Percentiles rank a stretch among this genome's conserved stretches.
Evolutionary conservation across 2,329 filamentous ascomycete species (phyloP).

Genomic region (Bipolaris sorokiniana): DNA sequence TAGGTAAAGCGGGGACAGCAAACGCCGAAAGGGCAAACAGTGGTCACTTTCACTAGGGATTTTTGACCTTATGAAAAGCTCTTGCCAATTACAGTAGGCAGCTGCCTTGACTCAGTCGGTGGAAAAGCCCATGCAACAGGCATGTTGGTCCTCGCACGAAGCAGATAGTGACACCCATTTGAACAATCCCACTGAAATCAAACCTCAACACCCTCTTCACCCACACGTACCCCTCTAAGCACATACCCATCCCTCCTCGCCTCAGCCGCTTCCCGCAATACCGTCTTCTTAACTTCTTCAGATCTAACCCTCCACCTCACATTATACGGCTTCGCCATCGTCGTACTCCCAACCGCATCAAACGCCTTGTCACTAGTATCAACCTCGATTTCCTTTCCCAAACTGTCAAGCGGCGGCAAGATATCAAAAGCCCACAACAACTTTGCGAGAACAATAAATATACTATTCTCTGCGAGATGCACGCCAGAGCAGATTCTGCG

Average conservation of each 20-base stretch:
- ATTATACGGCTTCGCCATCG: slow-evolving; percentile 42
- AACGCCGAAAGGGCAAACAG: slow-evolving; percentile 2
- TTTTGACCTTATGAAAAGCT: no score
- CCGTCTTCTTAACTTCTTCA: slow-evolving; percentile 23
- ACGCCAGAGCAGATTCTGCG: slow-evolving; percentile 53
- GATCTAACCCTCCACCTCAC: slow-evolving; percentile 34
- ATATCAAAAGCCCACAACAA: slow-evolving; percentile 58
- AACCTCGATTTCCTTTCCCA: slow-evolving; percentile 47
- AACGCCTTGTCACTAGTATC: slow-evolving; percentile 47
- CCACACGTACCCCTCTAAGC: slow-evolving; percentile 39
- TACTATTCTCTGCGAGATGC: slow-evolving; percentile 52
- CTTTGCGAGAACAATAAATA: slow-evolving; percentile 54
- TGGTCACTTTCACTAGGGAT: neutral
- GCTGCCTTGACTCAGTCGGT: no score
- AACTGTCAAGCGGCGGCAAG: slow-evolving; percentile 41
- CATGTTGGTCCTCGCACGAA: neutral
- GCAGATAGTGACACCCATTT: neutral
- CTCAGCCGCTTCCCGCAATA: slow-evolving; percentile 36
- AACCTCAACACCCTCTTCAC: slow-evolving; percentile 32
- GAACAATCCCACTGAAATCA: neutral
- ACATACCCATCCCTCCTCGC: slow-evolving; percentile 42
- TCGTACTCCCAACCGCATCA: slow-evolving; percentile 36
- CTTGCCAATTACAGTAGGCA: no score
- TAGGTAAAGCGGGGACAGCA: neutral
- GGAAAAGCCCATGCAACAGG: neutral